Evolutionary conservation across 345 rosid species (phyloP), one percentile per base, ranked within the genome.

Genomic region (Lepidium didymum): DNA sequence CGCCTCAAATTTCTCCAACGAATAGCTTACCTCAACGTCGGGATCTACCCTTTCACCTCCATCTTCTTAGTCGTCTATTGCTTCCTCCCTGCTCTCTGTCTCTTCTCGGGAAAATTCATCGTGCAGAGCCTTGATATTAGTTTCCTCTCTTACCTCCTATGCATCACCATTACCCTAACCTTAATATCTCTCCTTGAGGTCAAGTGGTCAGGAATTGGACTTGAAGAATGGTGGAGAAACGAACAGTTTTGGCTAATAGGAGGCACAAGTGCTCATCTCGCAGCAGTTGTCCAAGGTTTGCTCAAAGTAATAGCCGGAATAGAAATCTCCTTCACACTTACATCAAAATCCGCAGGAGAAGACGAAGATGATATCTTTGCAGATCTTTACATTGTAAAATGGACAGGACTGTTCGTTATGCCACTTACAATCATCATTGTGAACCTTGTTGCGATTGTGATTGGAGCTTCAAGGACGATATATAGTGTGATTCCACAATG

Each of bases 201-300:
- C 36, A 90, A 84, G 62, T 90, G 97, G 97, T 93, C 97, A 0
- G 96, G 97, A 0, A 76, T 93, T 0, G 88, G 80, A 6, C 82
- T 92, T 0, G 98, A 93, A 69, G 98, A 90, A 53, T 85, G 85
- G 82, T 93, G 97, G 98, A 80, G 96, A 21, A 93, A 93, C 6
- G 96, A 93, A 83, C 96, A 88, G 68, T 93, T 93, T 69, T 93
- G 97, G 98, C 70, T 85, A 1, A 93, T 93, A 9, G 98, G 98
- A 8, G 97, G 98, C 44, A 76, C 94, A 0, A 93, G 97, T 6
- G 97, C 98, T 52, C 97, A 90, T 79, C 83, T 93, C 0, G 88
- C 73, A 7, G 96, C 97, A 3, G 97, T 93, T 11, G 41, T 90
- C 3, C 98, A 93, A 64, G 98, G 98, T 1, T 82, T 90, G 25